Base-by-base conservation (phyloP, 352 stramenopile species). In the Phytophthora meadii region DNA sequence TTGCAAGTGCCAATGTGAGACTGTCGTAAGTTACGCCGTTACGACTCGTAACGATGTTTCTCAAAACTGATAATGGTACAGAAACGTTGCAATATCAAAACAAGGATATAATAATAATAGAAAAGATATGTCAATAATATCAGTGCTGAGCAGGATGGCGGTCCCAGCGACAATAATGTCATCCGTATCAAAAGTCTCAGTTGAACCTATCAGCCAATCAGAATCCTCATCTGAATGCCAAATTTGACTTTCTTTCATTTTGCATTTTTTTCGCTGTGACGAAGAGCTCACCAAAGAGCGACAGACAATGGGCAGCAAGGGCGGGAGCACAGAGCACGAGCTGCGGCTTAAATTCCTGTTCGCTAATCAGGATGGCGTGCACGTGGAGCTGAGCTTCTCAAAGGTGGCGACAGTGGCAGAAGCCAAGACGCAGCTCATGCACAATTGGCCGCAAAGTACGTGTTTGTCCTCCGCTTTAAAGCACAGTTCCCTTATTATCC, bases 291-390 rank as follows among this genome's bases (percentile, higher is more conserved):
- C 48, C 14, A 17, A 17, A 37, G 34, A 34, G 28, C 28, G 28
- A 34, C 5, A 1, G 34, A 49, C 14, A 15, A 65, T 65, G 59
- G 44, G 54, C 37, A 66, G 48, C 39, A 61, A 34, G 32, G 17
- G 42, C 3, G 77, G 79, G 40, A 90, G 77, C 67, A 68, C 62
- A 14, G 76, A 67, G 25, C 60, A 79, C 46, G 82, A 88, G 59
- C 69, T 95, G 41, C 55, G 58, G 57, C 78, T 95, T 61, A 92
- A 91, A 69, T 95, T 95, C 57, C 77, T 95, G 24, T 95, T 95
- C 62, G 88, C 88, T 28, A 92, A 94, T 68, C 76, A 89, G 46
- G 88, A 95, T 49, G 85, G 85, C 54, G 81, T 92, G 44, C 64
- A 83, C 52, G 79, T 92, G 25, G 68, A 86, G 57, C 65, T 95